phyloP scores from a whole-genome alignment of 768 basidiomycete genomes.

The Porpolomopsis calyptriformis region DNA sequence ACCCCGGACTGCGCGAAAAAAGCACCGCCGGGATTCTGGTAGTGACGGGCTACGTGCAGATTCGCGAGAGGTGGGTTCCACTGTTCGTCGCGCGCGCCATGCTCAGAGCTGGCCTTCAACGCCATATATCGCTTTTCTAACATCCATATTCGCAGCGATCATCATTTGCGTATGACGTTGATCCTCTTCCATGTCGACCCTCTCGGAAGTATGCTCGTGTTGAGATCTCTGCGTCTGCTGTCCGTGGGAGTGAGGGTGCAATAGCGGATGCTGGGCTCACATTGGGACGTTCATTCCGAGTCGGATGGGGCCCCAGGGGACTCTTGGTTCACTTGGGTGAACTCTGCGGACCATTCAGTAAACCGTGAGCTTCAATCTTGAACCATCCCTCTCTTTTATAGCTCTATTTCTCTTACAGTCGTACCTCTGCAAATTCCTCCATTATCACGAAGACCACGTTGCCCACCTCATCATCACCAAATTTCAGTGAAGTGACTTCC shows the following conservation, averaged over 20 bases:
- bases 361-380: slow-evolving; percentile 34
- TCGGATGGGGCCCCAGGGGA: slow-evolving; percentile 82
- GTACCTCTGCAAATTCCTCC: slow-evolving; percentile 40
- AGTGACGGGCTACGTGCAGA: slow-evolving; percentile 55
- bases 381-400: neutral
- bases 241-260: slow-evolving; percentile 51
- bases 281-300: slow-evolving; percentile 79
- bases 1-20: slow-evolving; percentile 38
- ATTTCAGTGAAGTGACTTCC: slow-evolving; percentile 30
- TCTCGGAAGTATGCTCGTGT: slow-evolving; percentile 74
- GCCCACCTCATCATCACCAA: slow-evolving; percentile 26
- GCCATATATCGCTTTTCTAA: neutral
- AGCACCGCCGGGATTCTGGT: slow-evolving; percentile 72
- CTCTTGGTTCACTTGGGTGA: slow-evolving; percentile 66
- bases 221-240: slow-evolving; percentile 53
- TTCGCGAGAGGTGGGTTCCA: slow-evolving; percentile 45
- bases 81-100: neutral
- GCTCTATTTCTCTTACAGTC: slow-evolving; percentile 23
- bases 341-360: slow-evolving; percentile 48
- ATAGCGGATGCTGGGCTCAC: slow-evolving; percentile 76
- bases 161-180: slow-evolving; percentile 69
- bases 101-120: neutral
- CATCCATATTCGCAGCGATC: slow-evolving; percentile 40
- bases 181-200: slow-evolving; percentile 59
- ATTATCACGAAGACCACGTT: slow-evolving; percentile 35